A percentile compares a stretch with the other conserved stretches of the same genome.
Conservation (phyloP, 345 rosid genomes). For the Eucalyptus brandiana region DNA sequence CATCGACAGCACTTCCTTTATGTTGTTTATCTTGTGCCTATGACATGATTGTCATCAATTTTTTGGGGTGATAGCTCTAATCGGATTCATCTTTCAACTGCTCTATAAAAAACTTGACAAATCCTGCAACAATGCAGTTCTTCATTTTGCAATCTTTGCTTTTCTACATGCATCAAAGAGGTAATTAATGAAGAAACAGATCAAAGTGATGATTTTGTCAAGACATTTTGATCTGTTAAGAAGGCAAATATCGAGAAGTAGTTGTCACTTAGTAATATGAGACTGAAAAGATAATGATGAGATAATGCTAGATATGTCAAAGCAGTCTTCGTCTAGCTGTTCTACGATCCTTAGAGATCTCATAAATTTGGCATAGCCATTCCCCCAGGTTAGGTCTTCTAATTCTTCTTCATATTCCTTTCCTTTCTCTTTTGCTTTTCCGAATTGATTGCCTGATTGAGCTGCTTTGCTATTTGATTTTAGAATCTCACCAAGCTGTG, state of each 20-base stretch:
- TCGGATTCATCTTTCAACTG: not conserved
- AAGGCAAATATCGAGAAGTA: not conserved
- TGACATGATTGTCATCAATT: not conserved
- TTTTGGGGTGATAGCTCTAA: not conserved
- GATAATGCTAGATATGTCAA: not conserved
- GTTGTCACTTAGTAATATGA: not conserved
- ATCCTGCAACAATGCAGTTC: not conserved
- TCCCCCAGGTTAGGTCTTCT: constrained; percentile 36
- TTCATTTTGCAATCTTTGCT: not conserved
- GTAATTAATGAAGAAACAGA: not conserved
- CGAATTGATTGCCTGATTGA: not conserved
- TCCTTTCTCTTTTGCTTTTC: not conserved
- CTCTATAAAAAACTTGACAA: not conserved
- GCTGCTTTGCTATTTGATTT: not conserved
- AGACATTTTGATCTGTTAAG: not conserved
- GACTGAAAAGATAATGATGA: not conserved
- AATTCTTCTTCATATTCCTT: not conserved
- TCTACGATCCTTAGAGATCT: not conserved
- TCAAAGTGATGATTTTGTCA: not conserved
- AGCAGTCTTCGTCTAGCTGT: not conserved
- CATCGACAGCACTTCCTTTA: not conserved
- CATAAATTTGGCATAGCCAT: not conserved
- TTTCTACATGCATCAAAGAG: not conserved
- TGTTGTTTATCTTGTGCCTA: not conserved
- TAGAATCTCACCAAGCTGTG: constrained; percentile 84